phyloP scores from a whole-genome alignment of 2,329 filamentous ascomycete genomes.

The Cladosporium phlei region DNA sequence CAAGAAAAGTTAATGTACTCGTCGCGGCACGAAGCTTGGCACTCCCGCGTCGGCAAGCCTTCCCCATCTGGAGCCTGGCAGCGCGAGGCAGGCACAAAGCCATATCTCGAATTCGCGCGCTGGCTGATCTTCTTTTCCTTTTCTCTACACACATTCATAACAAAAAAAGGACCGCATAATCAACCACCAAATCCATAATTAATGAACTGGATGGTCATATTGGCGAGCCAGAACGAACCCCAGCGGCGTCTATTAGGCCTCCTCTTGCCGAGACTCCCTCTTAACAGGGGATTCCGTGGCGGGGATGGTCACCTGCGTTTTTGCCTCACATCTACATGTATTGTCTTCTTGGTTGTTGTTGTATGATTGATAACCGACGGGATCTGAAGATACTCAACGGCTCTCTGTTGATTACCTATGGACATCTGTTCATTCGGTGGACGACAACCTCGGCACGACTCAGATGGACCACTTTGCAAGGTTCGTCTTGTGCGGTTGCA shows the following conservation, averaged over 20 bases:
- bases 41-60: neutral
- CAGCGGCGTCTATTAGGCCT: constrained; percentile 12
- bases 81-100: constrained; percentile 1
- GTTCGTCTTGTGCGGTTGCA: neutral
- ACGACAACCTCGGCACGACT: neutral
- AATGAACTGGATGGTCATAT: constrained; percentile 15
- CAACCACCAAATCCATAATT: constrained; percentile 11
- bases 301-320: constrained; percentile 13
- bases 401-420: neutral
- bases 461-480: neutral
- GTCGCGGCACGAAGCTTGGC: neutral
- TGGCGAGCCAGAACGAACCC: constrained; percentile 13
- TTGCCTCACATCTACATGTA: constrained; percentile 14
- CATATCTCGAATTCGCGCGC: neutral
- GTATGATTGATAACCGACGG: neutral
- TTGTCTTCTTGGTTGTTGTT: neutral
- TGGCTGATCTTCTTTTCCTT: neutral
- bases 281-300: constrained; percentile 13
- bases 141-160: constrained; percentile 12
- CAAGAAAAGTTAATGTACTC: too few species aligned
- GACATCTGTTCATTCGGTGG: neutral
- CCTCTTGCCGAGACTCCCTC: constrained; percentile 11
- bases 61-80: neutral
- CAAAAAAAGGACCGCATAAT: constrained; percentile 13
- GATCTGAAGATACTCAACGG: too few species aligned